phyloP scores from a whole-genome alignment of 1,284 basidiomycete genomes.

The Moesziomyces aphidis region DNA sequence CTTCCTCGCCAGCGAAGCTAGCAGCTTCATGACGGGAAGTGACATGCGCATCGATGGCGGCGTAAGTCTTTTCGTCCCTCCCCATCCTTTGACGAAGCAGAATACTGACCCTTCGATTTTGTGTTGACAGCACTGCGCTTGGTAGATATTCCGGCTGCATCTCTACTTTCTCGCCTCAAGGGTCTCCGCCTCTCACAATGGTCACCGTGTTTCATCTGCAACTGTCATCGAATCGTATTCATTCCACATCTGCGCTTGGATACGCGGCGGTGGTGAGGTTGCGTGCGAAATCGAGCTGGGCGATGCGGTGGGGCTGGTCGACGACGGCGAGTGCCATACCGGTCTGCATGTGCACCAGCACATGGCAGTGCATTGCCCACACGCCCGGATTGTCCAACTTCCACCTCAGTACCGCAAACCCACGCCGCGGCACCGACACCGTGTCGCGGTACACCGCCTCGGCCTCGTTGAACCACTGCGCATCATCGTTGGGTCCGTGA shows the following conservation, averaged over 20 bases:
- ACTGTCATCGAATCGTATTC: no score
- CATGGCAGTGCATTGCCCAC: conserved; percentile 49
- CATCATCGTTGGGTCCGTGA: no score
- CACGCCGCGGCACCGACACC: conserved; percentile 31
- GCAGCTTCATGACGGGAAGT: conserved; percentile 57
- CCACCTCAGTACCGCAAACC: conserved; percentile 42
- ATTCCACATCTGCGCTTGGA: no score
- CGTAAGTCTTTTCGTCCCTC: neutral
- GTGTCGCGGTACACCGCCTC: conserved; percentile 33
- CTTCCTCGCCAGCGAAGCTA: conserved; percentile 76
- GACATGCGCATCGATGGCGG: conserved; percentile 61
- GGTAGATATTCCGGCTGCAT: no score
- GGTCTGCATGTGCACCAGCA: conserved; percentile 38
- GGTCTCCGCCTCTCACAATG: no score
- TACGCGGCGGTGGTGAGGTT: neutral
- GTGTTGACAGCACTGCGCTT: no score
- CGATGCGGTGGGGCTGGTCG: conserved; percentile 14
- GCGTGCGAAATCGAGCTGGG: neutral
- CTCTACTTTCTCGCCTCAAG: no score
- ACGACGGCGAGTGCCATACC: conserved; percentile 49
- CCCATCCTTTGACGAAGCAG: no score
- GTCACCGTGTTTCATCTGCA: no score
- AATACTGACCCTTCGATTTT: no score
- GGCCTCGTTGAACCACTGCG: no score
- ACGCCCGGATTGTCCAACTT: conserved; percentile 42